Conservation (phyloP, 257 asterid species). For the Forsythia viridissima region DNA sequence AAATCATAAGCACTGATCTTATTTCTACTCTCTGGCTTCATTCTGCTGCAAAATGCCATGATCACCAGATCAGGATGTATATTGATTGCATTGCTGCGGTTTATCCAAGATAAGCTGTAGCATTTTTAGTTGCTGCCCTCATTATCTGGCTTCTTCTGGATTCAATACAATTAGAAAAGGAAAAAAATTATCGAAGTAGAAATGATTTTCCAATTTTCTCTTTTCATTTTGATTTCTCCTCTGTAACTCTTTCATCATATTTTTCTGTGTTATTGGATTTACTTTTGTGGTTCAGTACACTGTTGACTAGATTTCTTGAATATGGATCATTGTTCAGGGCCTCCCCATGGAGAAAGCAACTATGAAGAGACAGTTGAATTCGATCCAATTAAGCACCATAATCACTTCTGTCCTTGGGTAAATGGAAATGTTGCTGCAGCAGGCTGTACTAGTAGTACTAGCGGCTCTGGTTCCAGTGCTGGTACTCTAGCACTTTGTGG, state of each 20-base stretch:
- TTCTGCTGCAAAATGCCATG: background rate
- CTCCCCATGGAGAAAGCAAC: constrained; percentile 92
- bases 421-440: constrained; percentile 99
- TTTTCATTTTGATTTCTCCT: background rate
- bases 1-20: background rate
- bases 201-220: background rate
- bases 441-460: constrained; percentile 66
- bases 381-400: constrained; percentile 92
- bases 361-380: constrained; percentile 83
- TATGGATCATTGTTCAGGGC: constrained; percentile 50
- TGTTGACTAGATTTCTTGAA: constrained; percentile 24
- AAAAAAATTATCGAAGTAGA: background rate
- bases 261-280: background rate
- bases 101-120: constrained; percentile 1
- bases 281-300: background rate
- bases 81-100: background rate
- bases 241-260: background rate
- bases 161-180: background rate
- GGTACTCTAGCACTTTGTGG: constrained; percentile 83
- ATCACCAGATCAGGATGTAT: background rate
- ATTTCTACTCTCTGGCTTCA: background rate
- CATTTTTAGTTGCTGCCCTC: background rate
- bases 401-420: constrained; percentile 97
- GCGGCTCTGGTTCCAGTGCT: constrained; percentile 75
- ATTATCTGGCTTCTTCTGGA: constrained; percentile 9